Conservation (phyloP, 495 filamentous ascomycete genomes). For the Penicillium mononematosum region DNA sequence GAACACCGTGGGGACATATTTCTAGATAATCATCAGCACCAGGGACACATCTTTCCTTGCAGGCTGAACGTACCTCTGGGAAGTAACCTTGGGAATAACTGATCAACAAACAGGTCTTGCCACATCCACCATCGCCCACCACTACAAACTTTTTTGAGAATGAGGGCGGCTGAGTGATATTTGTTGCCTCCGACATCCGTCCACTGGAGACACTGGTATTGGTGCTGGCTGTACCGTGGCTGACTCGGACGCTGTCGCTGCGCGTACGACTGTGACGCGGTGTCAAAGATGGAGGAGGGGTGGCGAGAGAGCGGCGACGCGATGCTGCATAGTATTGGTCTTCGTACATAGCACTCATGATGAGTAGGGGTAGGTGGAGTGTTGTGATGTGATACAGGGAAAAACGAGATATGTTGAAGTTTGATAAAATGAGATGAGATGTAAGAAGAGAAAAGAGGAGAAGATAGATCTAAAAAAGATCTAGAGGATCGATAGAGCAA, state of each 20-base stretch:
- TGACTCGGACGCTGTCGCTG: slow-evolving; percentile 60
- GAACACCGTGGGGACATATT: slow-evolving; percentile 99
- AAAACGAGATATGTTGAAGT: slow-evolving; percentile 5
- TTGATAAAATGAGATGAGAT: slow-evolving; percentile 5
- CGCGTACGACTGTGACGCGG: slow-evolving; percentile 53
- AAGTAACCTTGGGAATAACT: slow-evolving; percentile 98
- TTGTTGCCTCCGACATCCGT: slow-evolving; percentile 70
- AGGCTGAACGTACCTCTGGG: slow-evolving; percentile 69
- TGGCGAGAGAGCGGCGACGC: slow-evolving; percentile 49
- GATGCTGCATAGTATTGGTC: slow-evolving; percentile 51
- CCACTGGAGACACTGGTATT: slow-evolving; percentile 65
- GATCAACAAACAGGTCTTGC: slow-evolving; percentile 97
- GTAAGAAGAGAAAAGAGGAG: slow-evolving; percentile 13
- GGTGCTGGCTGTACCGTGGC: slow-evolving; percentile 83
- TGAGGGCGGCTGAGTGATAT: slow-evolving; percentile 81
- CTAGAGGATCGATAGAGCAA: slow-evolving; percentile 23
- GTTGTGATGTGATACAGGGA: slow-evolving; percentile 8
- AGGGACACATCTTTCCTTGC: slow-evolving; percentile 1
- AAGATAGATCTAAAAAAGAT: slow-evolving; percentile 25
- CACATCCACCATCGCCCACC: slow-evolving; percentile 95
- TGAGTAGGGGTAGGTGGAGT: slow-evolving; percentile 23
- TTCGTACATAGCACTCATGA: slow-evolving; percentile 49
- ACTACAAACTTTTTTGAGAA: slow-evolving; percentile 99
- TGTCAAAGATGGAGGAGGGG: slow-evolving; percentile 46
- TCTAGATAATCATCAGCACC: slow-evolving; percentile 52